Evolutionary conservation across 306 rosid genomes (phyloP).

Genomic region (Trichosanthes cucumerina): DNA sequence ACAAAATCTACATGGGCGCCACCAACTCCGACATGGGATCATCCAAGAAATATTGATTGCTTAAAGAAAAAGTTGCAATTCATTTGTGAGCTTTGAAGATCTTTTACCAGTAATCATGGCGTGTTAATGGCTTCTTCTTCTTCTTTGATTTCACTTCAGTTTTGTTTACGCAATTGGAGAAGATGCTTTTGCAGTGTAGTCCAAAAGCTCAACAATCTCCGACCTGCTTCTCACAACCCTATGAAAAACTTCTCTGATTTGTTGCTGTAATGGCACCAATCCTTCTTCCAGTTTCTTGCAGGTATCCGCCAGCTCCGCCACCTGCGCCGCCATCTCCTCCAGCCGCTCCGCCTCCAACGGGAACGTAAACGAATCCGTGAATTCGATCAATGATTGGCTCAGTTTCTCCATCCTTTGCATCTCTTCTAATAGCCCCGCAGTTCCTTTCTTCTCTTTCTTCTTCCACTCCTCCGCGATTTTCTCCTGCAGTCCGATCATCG

Average conservation of each 20-base stretch:
- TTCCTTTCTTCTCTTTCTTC: conserved; percentile 84
- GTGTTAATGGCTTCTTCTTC: background rate
- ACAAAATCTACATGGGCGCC: conserved; percentile 4
- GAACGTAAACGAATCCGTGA: conserved; percentile 53
- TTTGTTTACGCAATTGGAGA: conserved; percentile 28
- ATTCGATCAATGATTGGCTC: conserved; percentile 42
- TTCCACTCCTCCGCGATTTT: conserved; percentile 89
- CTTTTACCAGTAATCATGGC: background rate
- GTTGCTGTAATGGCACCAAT: conserved; percentile 74
- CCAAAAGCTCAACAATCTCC: conserved; percentile 64
- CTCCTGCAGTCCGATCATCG: conserved; percentile 64
- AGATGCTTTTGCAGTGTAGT: conserved; percentile 46
- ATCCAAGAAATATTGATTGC: background rate
- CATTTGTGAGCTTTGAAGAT: background rate
- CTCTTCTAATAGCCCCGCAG: conserved; percentile 63
- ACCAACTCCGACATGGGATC: background rate
- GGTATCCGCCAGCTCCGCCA: conserved; percentile 53
- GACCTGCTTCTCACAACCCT: conserved; percentile 74
- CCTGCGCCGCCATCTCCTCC: conserved; percentile 48
- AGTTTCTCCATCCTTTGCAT: conserved; percentile 75
- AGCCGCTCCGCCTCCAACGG: conserved; percentile 44
- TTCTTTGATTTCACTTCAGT: background rate
- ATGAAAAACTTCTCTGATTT: conserved; percentile 79
- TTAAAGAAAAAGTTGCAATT: background rate
- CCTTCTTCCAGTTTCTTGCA: conserved; percentile 82